These are phyloP conservation scores for Hanseniaspora nectarophila DNA, from an alignment of 805 yeast genomes.

Conservation along the genomic window DNA sequence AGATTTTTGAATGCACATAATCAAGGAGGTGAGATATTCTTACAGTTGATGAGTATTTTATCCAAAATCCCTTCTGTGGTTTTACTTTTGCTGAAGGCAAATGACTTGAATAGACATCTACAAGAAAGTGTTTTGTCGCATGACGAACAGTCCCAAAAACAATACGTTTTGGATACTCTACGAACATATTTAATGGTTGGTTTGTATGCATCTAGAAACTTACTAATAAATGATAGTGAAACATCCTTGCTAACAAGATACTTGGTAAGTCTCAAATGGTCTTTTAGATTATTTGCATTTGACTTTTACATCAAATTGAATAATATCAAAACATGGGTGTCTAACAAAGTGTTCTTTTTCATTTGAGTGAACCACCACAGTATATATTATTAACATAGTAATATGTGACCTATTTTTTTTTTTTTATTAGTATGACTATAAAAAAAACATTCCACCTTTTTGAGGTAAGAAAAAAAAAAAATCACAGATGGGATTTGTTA, in stretches of 20 bases:
- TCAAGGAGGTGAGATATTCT: slow-evolving; percentile 42
- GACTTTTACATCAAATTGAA: background rate
- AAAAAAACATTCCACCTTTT: too few species aligned
- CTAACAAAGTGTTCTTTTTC: background rate
- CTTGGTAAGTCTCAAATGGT: background rate
- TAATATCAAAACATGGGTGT: background rate
- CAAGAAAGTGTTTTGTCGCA: slow-evolving; percentile 52
- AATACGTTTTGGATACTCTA: slow-evolving; percentile 3
- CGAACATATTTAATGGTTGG: slow-evolving; percentile 11
- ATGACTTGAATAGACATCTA: slow-evolving; percentile 78
- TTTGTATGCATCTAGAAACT: slow-evolving; percentile 10
- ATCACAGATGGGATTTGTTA: background rate
- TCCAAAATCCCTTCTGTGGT: slow-evolving; percentile 77
- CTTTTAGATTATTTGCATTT: background rate
- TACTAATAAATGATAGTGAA: background rate
- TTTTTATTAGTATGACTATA: too few species aligned
- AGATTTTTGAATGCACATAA: slow-evolving; percentile 36
- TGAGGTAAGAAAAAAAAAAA: background rate
- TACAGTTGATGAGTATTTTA: slow-evolving; percentile 66
- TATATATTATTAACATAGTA: too few species aligned
- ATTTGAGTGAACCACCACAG: too few species aligned
- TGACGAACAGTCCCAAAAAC: background rate
- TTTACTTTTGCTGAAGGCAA: slow-evolving; percentile 76
- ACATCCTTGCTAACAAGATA: background rate
- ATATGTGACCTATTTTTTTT: too few species aligned